phyloP scores from a whole-genome alignment of 331 rosid species.

The Acacia pycnantha region DNA sequence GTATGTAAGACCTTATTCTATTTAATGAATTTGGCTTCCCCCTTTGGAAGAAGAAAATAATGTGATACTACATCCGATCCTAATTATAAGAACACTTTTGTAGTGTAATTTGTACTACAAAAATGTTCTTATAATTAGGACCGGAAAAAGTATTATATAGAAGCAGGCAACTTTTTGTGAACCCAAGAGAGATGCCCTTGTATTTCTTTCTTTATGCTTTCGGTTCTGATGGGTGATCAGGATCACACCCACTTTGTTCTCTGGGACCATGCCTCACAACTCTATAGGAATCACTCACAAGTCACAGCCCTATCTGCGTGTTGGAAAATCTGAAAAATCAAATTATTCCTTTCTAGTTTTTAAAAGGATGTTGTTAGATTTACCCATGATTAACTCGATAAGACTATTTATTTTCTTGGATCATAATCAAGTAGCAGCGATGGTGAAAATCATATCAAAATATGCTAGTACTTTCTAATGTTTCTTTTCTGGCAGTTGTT shows the following conservation, averaged over 20 bases:
- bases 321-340: background rate
- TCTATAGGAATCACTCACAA: background rate
- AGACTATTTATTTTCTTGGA: background rate
- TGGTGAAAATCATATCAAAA: background rate
- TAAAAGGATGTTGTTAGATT: background rate
- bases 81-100: no score
- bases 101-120: no score
- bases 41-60: background rate
- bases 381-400: background rate
- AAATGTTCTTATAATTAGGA: no score
- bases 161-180: background rate
- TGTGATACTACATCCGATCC: no score
- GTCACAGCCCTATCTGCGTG: background rate
- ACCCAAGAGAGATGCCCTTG: background rate
- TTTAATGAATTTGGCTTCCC: background rate
- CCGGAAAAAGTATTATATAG: no score
- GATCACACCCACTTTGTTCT: conserved; percentile 4
- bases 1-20: background rate
- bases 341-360: background rate
- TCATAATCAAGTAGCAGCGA: background rate
- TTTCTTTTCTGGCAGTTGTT: background rate
- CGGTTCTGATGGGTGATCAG: conserved; percentile 2
- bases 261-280: background rate
- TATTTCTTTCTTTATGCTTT: background rate
- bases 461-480: background rate